Evolutionary conservation across 2,329 filamentous ascomycete genomes (phyloP).

Genomic region (Periglandula ipomoeae): DNA sequence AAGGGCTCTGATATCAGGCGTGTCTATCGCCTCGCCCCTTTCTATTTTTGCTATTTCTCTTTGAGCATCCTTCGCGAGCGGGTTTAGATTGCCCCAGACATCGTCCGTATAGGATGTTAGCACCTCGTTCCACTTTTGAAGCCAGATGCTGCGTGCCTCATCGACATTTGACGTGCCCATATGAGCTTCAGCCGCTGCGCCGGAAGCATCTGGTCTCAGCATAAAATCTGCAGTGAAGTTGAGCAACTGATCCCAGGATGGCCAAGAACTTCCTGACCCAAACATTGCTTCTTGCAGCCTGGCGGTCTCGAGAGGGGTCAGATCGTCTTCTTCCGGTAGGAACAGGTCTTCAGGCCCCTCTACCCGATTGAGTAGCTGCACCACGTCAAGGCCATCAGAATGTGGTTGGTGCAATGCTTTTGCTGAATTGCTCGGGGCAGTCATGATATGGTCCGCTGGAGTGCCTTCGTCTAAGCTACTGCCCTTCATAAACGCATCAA

Average conservation of each 20-base stretch:
- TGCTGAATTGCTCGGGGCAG: constrained; percentile 5
- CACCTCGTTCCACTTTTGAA: constrained; percentile 47
- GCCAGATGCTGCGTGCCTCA: constrained; percentile 36
- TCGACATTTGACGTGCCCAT: constrained; percentile 29
- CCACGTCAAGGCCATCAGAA: constrained; percentile 22
- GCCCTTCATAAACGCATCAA: background rate
- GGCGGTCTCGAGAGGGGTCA: constrained; percentile 20
- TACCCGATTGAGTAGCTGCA: constrained; percentile 24
- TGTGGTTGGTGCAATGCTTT: constrained; percentile 8
- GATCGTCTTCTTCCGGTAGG: constrained; percentile 15
- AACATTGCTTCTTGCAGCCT: constrained; percentile 32
- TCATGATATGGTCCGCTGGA: background rate
- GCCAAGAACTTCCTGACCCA: constrained; percentile 7
- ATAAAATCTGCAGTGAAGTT: constrained; percentile 42
- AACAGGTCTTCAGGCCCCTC: constrained; percentile 13
- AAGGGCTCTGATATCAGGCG: constrained; percentile 20
- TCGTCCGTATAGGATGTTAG: constrained; percentile 52
- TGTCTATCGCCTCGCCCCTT: constrained; percentile 12
- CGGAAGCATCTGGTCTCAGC: constrained; percentile 12
- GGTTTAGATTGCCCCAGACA: constrained; percentile 57
- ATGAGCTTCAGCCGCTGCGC: constrained; percentile 16
- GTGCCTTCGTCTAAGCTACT: background rate
- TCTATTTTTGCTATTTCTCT: constrained; percentile 40
- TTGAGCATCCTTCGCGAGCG: constrained; percentile 46
- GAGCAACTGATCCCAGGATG: constrained; percentile 35